Base-by-base conservation (phyloP, 371 early-diverging fungal species). In the Mucor velutinosus region DNA sequence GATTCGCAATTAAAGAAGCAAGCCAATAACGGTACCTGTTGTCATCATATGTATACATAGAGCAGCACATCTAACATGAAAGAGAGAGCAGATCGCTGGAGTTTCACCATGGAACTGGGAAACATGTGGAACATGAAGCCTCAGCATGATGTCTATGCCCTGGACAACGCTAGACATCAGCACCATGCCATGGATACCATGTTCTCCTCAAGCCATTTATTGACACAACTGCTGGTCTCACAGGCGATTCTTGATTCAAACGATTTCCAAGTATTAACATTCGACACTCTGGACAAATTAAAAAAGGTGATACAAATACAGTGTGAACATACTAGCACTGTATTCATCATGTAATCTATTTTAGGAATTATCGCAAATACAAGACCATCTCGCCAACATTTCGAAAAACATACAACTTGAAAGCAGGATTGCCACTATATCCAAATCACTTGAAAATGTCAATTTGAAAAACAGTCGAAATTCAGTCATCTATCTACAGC, bases 181-280 rank as follows among this genome's bases (percentile, higher is more conserved):
- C 25, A 76, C 4, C 62, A 49, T 81, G n/a, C 66, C 0, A 47
- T 47, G 3, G 49, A 65, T 5, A 51, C 25, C 41, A 53, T 60
- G 47, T 62, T 67, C 35, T 59, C 62, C 33, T 59, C 60, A n/a
- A 62, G 58, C 29, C 56, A 82, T 21, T 65, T 89, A 61, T 67
- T 85, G 14, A 75, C 80, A 19, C 87, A 89, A 70, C 65, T 88
- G 29, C 43, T 87, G 35, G 76, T 88, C 21, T 88, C 88, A 10
- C 88, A 88, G 64, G 88, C 90, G 1, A 72, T 87, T 12, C 75
- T 89, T 4, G 90, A 88, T 70, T 81, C 90, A 12, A 82, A 81
- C 27, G 80, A 82, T 0, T 89, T 82, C 62, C 75, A 84, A 56
- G 67, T 85, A 15, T 65, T 88, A 25, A 62, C 80, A 25, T 81